Percentiles rank a stretch among this genome's conserved stretches.
These are phyloP conservation scores for Penicillium sp. DNA, from an alignment of 2,329 filamentous ascomycete species.

Conservation along the genomic window DNA sequence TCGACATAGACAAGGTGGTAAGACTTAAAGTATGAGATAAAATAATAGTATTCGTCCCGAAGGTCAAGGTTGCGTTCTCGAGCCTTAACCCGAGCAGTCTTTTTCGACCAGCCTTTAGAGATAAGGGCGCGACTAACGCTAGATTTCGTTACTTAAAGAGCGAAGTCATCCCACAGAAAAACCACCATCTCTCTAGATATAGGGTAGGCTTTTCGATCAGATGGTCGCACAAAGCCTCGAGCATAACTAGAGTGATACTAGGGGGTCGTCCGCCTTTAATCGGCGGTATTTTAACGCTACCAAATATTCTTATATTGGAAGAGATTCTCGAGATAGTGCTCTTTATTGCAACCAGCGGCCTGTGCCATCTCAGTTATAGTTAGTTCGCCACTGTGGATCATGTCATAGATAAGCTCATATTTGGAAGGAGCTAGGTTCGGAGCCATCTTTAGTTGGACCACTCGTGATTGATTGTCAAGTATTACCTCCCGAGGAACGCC, in stretches of 20 bases:
- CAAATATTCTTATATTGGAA: too few relatives aligned
- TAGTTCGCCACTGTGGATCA: background rate
- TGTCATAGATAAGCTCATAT: background rate
- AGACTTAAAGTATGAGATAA: constrained; percentile 27
- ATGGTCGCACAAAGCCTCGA: background rate
- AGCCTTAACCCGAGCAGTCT: constrained; percentile 28
- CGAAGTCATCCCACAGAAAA: constrained; percentile 1
- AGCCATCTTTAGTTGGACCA: too few relatives aligned
- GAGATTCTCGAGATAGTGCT: background rate
- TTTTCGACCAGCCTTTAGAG: constrained; percentile 16
- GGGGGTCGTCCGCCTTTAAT: too few relatives aligned
- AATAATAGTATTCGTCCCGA: constrained; percentile 35
- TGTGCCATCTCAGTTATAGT: background rate
- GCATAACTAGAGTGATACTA: background rate
- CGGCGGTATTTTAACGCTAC: too few relatives aligned
- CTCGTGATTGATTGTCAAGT: too few relatives aligned
- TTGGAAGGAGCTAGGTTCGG: background rate
- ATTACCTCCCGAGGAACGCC: too few relatives aligned
- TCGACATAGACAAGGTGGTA: background rate
- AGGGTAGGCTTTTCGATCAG: constrained; percentile 25
- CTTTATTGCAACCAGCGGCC: background rate
- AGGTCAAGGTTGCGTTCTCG: constrained; percentile 36
- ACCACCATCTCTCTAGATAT: constrained; percentile 13
- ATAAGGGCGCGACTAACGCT: constrained; percentile 12
- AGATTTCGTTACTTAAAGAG: constrained; percentile 17